Evolutionary conservation across 805 yeast genomes (phyloP).

Genomic region (Metschnikowia cerradonensis): DNA sequence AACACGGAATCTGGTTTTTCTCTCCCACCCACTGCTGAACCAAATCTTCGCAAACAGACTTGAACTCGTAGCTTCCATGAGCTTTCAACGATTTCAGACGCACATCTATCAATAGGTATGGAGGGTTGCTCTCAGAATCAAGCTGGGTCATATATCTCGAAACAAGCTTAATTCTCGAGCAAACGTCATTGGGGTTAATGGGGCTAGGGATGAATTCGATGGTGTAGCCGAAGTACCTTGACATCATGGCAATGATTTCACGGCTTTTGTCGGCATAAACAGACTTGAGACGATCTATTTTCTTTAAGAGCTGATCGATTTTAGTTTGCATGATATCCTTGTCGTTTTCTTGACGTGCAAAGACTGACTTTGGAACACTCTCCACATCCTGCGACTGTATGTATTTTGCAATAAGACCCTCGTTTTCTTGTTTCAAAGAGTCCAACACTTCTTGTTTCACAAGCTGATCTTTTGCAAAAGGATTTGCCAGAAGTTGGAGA

Average conservation of each 20-base stretch:
- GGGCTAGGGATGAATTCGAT: slow-evolving; percentile 57
- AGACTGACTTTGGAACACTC: slow-evolving; percentile 55
- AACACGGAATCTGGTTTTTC: slow-evolving; percentile 69
- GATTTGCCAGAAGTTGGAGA: slow-evolving; percentile 63
- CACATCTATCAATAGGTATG: slow-evolving; percentile 56
- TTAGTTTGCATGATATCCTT: slow-evolving; percentile 44
- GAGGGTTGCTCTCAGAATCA: slow-evolving; percentile 17
- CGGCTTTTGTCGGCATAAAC: slow-evolving; percentile 62
- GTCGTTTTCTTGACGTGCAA: slow-evolving; percentile 59
- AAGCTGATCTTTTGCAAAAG: slow-evolving; percentile 58
- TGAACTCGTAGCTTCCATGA: slow-evolving; percentile 37
- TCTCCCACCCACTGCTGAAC: slow-evolving; percentile 65
- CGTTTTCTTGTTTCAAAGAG: slow-evolving; percentile 54
- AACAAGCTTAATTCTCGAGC: slow-evolving; percentile 51
- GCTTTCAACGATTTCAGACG: slow-evolving; percentile 53
- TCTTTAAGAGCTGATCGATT: slow-evolving; percentile 48
- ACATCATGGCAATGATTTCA: slow-evolving; percentile 65
- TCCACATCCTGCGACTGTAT: slow-evolving; percentile 19
- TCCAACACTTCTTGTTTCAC: slow-evolving; percentile 51
- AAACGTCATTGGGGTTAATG: slow-evolving; percentile 42
- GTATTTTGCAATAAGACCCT: slow-evolving; percentile 40
- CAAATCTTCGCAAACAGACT: slow-evolving; percentile 43
- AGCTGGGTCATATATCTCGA: slow-evolving; percentile 36
- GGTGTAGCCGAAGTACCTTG: slow-evolving; percentile 66
- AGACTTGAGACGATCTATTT: slow-evolving; percentile 49